A percentile compares a stretch with the other conserved stretches of the same genome.
Evolutionary conservation across 2,329 filamentous ascomycete species (phyloP).

Genomic region (Penicillium thymicola): DNA sequence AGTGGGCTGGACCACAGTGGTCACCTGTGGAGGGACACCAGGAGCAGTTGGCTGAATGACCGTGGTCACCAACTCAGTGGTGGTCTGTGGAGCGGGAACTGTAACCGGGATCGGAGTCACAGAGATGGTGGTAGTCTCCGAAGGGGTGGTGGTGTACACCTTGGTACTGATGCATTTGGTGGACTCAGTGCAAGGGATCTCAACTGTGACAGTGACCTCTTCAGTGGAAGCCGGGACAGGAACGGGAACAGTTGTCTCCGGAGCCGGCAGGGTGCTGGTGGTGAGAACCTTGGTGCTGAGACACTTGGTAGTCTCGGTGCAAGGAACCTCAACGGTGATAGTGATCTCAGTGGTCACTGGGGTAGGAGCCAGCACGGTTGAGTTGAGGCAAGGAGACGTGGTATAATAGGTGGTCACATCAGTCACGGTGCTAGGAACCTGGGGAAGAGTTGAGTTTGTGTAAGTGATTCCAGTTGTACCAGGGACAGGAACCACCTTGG

Average conservation of each 20-base stretch:
- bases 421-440: background rate
- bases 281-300: slow-evolving; percentile 2
- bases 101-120: background rate
- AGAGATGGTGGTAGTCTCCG: background rate
- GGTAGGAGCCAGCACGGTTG: background rate
- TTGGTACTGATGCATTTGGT: slow-evolving; percentile 1
- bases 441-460: background rate
- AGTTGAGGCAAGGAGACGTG: background rate
- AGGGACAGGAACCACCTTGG: background rate
- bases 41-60: background rate
- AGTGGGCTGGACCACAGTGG: background rate
- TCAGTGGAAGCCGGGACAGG: background rate
- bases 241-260: background rate
- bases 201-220: background rate
- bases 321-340: slow-evolving; percentile 1
- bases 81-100: background rate
- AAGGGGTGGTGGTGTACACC: background rate
- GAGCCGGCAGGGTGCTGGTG: background rate
- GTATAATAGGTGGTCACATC: background rate
- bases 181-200: slow-evolving; percentile 2
- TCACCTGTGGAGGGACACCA: background rate
- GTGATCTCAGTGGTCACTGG: background rate
- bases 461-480: background rate
- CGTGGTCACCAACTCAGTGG: background rate
- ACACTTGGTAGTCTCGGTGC: slow-evolving; percentile 5